Percentiles rank a stretch among this genome's conserved stretches.
phyloP scores from a whole-genome alignment of 371 early-diverging fungal species.

The Syncephalastrum monosporum region DNA sequence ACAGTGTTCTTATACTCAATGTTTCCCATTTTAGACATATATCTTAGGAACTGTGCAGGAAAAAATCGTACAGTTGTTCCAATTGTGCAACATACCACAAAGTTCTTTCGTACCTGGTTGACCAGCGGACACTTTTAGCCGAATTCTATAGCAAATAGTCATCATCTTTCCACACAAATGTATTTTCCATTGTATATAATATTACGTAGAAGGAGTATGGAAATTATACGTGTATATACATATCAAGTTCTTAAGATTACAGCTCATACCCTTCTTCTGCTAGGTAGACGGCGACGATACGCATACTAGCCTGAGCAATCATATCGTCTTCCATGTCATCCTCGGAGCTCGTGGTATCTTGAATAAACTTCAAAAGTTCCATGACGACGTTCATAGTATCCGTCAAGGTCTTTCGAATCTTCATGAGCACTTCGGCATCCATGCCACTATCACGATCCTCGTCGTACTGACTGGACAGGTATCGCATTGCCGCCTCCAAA shows the following conservation, averaged over 20 bases:
- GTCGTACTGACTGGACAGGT: slow-evolving; percentile 25
- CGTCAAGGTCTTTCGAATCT: slow-evolving; percentile 37
- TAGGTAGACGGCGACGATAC: slow-evolving; percentile 42
- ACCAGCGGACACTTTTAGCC: too few relatives aligned
- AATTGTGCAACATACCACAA: too few relatives aligned
- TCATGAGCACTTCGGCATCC: slow-evolving; percentile 43
- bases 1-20: too few relatives aligned
- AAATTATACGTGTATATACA: not conserved
- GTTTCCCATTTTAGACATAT: too few relatives aligned
- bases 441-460: slow-evolving; percentile 29
- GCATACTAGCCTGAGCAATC: slow-evolving; percentile 45
- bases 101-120: too few relatives aligned
- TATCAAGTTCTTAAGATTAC: slow-evolving; percentile 1
- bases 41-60: too few relatives aligned
- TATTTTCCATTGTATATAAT: too few relatives aligned
- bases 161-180: too few relatives aligned
- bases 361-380: slow-evolving; percentile 38
- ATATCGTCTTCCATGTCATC: slow-evolving; percentile 30
- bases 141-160: too few relatives aligned
- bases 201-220: too few relatives aligned
- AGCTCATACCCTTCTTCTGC: slow-evolving; percentile 48
- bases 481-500: slow-evolving; percentile 44
- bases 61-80: too few relatives aligned
- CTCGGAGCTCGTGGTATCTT: slow-evolving; percentile 23
- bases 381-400: slow-evolving; percentile 46